Evolutionary conservation across 2,329 filamentous ascomycete genomes (phyloP).

Genomic region (Diaporthe sp.): DNA sequence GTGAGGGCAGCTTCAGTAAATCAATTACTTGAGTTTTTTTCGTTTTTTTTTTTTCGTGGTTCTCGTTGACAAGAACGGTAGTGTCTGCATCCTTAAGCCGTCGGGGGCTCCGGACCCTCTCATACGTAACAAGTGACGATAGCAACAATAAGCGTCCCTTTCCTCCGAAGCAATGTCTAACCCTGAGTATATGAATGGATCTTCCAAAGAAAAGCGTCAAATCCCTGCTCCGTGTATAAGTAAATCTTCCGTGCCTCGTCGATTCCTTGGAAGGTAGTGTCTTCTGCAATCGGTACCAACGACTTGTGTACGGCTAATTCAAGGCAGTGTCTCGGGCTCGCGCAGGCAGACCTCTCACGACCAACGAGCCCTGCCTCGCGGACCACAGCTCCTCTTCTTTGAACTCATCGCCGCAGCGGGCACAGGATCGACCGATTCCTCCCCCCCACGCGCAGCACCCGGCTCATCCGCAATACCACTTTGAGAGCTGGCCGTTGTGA

Average conservation of each 20-base stretch:
- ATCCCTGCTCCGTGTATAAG: conserved; percentile 12
- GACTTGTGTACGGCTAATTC: not conserved
- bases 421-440: not conserved
- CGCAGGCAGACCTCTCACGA: not conserved
- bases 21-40: not conserved
- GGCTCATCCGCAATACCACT: no score
- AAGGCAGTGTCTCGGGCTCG: not conserved
- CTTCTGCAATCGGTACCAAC: not conserved
- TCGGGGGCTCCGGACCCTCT: not conserved
- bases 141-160: conserved; percentile 22
- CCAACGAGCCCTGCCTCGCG: conserved; percentile 14
- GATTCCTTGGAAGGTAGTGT: not conserved
- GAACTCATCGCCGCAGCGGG: not conserved
- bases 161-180: conserved; percentile 32
- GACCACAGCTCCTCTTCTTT: not conserved
- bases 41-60: not conserved
- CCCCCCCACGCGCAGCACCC: not conserved
- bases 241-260: not conserved
- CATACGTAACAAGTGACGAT: conserved; percentile 29
- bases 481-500: not conserved
- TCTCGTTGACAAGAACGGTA: not conserved
- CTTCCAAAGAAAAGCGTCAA: conserved; percentile 22
- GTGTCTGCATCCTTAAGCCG: not conserved
- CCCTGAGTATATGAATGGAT: conserved; percentile 34
- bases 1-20: not conserved